Conservation (phyloP, 2,329 filamentous ascomycete genomes). For the Talaromyces sp. region DNA sequence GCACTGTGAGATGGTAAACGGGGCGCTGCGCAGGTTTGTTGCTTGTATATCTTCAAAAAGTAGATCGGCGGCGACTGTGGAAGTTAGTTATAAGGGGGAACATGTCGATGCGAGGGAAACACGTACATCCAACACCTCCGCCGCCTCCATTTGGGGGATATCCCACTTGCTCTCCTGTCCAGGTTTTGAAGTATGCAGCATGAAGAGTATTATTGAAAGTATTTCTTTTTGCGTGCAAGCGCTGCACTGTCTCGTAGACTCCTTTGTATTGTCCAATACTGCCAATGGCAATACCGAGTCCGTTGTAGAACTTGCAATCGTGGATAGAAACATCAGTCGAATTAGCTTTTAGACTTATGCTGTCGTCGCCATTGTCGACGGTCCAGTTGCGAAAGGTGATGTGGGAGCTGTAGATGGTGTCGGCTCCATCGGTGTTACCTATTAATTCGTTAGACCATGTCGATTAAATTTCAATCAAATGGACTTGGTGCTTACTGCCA, state of each 20-base stretch:
- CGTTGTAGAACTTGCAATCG: constrained; percentile 45
- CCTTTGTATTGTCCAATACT: constrained; percentile 52
- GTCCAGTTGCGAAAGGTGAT: constrained; percentile 48
- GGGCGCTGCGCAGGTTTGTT: constrained; percentile 21
- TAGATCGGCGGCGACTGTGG: constrained; percentile 28
- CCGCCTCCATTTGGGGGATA: constrained; percentile 55
- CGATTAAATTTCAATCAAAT: background rate
- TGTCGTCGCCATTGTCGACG: constrained; percentile 49
- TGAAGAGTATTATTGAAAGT: constrained; percentile 42
- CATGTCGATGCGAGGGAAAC: background rate
- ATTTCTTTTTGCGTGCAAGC: constrained; percentile 45
- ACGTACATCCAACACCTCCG: constrained; percentile 49
- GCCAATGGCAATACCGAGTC: constrained; percentile 52
- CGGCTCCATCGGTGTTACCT: constrained; percentile 46
- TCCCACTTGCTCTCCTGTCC: constrained; percentile 48
- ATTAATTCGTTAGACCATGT: background rate
- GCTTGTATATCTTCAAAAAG: constrained; percentile 29
- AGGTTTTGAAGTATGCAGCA: constrained; percentile 54
- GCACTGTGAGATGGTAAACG: constrained; percentile 35
- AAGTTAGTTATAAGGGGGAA: background rate
- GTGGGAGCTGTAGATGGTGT: constrained; percentile 49
- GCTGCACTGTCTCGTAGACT: constrained; percentile 45
- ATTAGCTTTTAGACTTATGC: constrained; percentile 51
- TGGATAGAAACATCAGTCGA: constrained; percentile 49
- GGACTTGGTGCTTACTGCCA: background rate